A percentile compares a stretch with the other conserved stretches of the same genome.
Evolutionary conservation across 345 rosid genomes (phyloP).

Genomic region (Populus nigra): DNA sequence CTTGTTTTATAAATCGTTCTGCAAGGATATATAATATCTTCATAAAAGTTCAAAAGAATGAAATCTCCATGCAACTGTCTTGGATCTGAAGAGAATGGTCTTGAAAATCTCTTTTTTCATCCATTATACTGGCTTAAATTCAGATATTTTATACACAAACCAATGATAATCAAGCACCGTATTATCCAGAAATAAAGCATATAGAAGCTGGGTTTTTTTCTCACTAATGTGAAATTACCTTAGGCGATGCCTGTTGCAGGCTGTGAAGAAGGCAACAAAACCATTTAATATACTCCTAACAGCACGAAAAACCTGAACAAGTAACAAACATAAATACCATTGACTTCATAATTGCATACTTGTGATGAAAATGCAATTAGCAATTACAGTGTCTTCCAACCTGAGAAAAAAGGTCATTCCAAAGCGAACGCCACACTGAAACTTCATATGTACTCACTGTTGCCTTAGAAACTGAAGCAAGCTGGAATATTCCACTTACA

Average conservation of each 20-base stretch:
- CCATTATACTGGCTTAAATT: neutral
- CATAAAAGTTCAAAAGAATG: neutral
- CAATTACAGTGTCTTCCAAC: slow-evolving; percentile 30
- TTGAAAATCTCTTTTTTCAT: neutral
- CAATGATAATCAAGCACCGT: neutral
- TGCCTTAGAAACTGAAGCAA: slow-evolving; percentile 63
- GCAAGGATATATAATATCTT: neutral
- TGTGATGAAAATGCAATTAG: neutral
- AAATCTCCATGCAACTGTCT: neutral
- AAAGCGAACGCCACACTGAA: slow-evolving; percentile 85
- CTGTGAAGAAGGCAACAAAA: slow-evolving; percentile 74
- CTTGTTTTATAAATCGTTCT: neutral
- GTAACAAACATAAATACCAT: slow-evolving; percentile 16
- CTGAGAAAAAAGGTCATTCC: slow-evolving; percentile 98
- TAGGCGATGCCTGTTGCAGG: slow-evolving; percentile 98
- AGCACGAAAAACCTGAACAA: slow-evolving; percentile 83
- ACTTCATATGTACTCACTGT: slow-evolving; percentile 60
- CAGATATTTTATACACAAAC: neutral
- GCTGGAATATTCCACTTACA: slow-evolving; percentile 45
- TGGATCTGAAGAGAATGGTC: neutral
- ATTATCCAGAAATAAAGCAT: neutral
- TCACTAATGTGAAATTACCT: slow-evolving; percentile 45
- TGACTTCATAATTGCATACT: neutral
- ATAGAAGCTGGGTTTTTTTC: neutral
- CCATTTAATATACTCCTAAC: slow-evolving; percentile 87